Evolutionary conservation across 2,329 filamentous ascomycete genomes (phyloP).

Genomic region (Leptodontidium sp.): DNA sequence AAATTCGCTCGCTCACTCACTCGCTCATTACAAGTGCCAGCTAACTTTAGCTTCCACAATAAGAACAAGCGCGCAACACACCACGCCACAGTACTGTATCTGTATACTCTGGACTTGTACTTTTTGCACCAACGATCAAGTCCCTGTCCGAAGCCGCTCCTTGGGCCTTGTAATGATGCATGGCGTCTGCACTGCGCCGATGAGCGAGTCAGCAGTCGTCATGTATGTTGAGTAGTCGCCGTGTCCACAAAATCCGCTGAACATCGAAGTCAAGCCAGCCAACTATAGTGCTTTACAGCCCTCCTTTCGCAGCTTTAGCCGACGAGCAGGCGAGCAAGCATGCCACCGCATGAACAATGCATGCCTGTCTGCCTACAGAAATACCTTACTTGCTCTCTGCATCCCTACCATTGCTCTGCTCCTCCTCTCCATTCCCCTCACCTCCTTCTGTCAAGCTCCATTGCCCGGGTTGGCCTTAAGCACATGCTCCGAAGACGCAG

Average conservation of each 20-base stretch:
- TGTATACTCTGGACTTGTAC: background rate
- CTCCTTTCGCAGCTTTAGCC: slow-evolving; percentile 5
- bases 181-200: slow-evolving; percentile 20
- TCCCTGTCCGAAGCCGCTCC: slow-evolving; percentile 10
- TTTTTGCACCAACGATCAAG: background rate
- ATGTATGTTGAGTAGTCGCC: slow-evolving; percentile 4
- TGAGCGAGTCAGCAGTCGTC: slow-evolving; percentile 16
- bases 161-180: slow-evolving; percentile 5
- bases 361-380: slow-evolving; percentile 8
- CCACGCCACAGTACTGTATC: background rate
- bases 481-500: slow-evolving; percentile 18
- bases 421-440: background rate
- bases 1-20: background rate
- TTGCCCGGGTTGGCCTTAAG: background rate
- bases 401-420: background rate
- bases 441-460: background rate
- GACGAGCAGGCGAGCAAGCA: slow-evolving; percentile 3
- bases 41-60: slow-evolving; percentile 9
- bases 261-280: slow-evolving; percentile 1
- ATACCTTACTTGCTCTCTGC: slow-evolving; percentile 10
- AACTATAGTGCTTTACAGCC: background rate
- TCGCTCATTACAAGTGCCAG: background rate
- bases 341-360: slow-evolving; percentile 18
- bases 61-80: background rate
- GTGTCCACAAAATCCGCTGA: background rate